A percentile compares a stretch with the other conserved stretches of the same genome.
phyloP scores from a whole-genome alignment of 768 basidiomycete genomes.

The Tephrocybe rancida region DNA sequence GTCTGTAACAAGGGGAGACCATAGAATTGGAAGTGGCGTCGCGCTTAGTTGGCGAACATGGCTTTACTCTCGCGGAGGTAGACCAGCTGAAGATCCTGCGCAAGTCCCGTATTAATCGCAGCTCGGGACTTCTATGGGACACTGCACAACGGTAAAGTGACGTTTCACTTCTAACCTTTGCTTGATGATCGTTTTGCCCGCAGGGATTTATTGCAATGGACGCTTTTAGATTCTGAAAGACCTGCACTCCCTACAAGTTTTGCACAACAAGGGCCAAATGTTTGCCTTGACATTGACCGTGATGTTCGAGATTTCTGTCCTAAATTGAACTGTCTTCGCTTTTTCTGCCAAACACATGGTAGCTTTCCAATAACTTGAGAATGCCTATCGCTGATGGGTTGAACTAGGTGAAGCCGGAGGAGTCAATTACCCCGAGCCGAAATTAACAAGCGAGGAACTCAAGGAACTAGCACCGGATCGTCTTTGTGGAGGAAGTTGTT shows the following conservation, averaged over 20 bases:
- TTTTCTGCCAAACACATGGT: constrained; percentile 42
- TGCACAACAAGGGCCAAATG: constrained; percentile 24
- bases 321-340: constrained; percentile 43
- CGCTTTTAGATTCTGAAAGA: constrained; percentile 14
- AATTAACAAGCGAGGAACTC: constrained; percentile 14
- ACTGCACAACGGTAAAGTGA: constrained; percentile 39
- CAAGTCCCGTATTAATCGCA: constrained; percentile 20
- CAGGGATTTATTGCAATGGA: constrained; percentile 44
- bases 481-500: constrained; percentile 24
- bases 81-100: constrained; percentile 33
- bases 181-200: background rate
- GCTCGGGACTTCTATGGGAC: constrained; percentile 45
- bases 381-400: background rate
- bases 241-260: constrained; percentile 9
- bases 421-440: constrained; percentile 16
- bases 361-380: background rate
- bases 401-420: background rate
- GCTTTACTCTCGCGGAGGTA: constrained; percentile 35
- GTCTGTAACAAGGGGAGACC: constrained; percentile 40
- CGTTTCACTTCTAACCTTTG: background rate
- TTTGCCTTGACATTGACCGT: constrained; percentile 32
- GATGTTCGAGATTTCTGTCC: constrained; percentile 43
- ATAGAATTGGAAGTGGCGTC: constrained; percentile 48
- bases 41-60: constrained; percentile 33
- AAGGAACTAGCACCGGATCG: background rate